These are phyloP conservation scores for Candida peoriensis DNA, from an alignment of 805 yeast genomes.

Conservation along the genomic window DNA sequence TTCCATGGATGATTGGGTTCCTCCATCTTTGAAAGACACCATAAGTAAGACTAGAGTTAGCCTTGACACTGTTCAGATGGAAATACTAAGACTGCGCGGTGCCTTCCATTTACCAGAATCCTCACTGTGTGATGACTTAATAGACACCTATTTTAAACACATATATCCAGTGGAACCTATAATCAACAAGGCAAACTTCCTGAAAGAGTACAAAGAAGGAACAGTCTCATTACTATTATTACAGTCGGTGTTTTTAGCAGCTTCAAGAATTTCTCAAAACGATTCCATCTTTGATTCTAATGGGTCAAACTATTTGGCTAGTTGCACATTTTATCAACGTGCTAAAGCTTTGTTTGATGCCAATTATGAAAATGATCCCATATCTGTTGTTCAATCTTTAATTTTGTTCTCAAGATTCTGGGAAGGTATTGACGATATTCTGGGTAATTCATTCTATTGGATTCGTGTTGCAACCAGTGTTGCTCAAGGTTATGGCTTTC, in stretches of 20 bases:
- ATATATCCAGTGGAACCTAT: slow-evolving; percentile 70
- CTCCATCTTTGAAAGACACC: slow-evolving; percentile 17
- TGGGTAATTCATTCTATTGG: slow-evolving; percentile 66
- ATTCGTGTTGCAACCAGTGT: slow-evolving; percentile 61
- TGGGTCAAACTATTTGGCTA: slow-evolving; percentile 44
- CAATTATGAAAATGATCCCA: slow-evolving; percentile 60
- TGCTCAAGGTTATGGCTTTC: slow-evolving; percentile 76
- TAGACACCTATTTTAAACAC: slow-evolving; percentile 55
- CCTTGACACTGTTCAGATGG: slow-evolving; percentile 57
- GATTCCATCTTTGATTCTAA: slow-evolving; percentile 43
- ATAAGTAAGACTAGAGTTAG: slow-evolving; percentile 23
- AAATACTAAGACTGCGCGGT: slow-evolving; percentile 58
- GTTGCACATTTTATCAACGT: slow-evolving; percentile 58
- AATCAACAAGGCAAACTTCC: slow-evolving; percentile 55
- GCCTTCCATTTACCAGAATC: slow-evolving; percentile 65
- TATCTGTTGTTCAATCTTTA: slow-evolving; percentile 56
- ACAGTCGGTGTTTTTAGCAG: slow-evolving; percentile 66
- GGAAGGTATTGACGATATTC: slow-evolving; percentile 68
- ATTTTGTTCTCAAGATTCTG: slow-evolving; percentile 62
- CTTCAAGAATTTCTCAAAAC: slow-evolving; percentile 55
- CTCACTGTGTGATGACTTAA: slow-evolving; percentile 53
- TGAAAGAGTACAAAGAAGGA: slow-evolving; percentile 50
- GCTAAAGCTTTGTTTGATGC: slow-evolving; percentile 74
- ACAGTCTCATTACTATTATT: slow-evolving; percentile 57
- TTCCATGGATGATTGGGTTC: slow-evolving; percentile 22